Base-by-base conservation (phyloP, 2,329 filamentous ascomycete genomes). In the Penicillium brasilianum region DNA sequence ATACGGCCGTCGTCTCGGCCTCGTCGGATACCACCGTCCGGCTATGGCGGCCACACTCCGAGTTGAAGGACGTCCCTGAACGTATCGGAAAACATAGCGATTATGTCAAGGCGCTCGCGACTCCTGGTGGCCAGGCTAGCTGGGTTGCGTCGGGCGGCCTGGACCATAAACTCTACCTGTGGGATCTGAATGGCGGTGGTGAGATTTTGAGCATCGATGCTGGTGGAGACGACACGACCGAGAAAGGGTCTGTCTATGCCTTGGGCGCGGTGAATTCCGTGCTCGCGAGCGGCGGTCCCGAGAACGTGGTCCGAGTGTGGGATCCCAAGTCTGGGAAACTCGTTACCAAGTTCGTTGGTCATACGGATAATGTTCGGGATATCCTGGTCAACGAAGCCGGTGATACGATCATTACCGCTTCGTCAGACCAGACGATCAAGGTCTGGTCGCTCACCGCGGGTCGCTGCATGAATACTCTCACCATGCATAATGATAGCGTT, bases 401-500 rank as follows among this genome's bases (percentile, higher is more conserved):
- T 41, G 93, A 97, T 73, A 96, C 88, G 43, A 91, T 99, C 69
- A 87, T 99, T 83, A 97, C 94, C 0, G 93, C 92, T 14, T 97
- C 93, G 69, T 94, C 94, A 1, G 95, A 99, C 76, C 93, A 96
- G 78, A 98, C 95, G 0, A 90, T 99, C 81, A 99, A 99, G 80
- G 88, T 98, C 60, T 99, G 95, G 95, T 97, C 93, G 67, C 89
- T 98, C 69, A 95, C 91, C 11, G 94, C 93, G 22, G 95, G 95
- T 58, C 86, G 95, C 69, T 99, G 95, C 83, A 94, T 98, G 90
- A 92, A 97, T 78, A 99, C 95, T 0, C 85, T 99, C 69, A 97
- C 93, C 57, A 99, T 99, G 95, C 95, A 99, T 79, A 96, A 96
- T 73, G 93, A 97, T 73, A 97, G 93, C 74, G 92, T 99, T 22